Base-by-base conservation (phyloP, 257 asterid species). In the Solanum virginianum region DNA sequence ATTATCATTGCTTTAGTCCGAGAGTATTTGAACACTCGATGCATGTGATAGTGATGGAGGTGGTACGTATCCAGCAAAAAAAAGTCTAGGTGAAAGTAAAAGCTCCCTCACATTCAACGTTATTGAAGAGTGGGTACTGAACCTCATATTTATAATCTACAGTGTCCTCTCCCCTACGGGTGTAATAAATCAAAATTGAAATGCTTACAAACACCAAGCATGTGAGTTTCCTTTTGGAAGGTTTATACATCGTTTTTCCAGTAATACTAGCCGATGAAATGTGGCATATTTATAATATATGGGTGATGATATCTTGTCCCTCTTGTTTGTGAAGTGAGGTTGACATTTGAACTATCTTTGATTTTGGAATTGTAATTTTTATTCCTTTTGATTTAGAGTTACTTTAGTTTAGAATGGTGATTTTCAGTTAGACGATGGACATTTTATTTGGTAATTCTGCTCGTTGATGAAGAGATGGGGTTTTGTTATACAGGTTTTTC, bases 181-280 rank as follows among this genome's bases (percentile, higher is more conserved):
- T 36, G 41, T 36, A 36, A 36, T 36, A 36, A 36, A 36, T 36
- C 41, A 36, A 36, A 36, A 36, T 36, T 36, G 41, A 36, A 36
- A 4, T 36, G 41, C 41, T 36, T 36, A 36, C 41, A 36, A 36
- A 16, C 95, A 92, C 63, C 70, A 89, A 60, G 92, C 92, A 11
- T 89, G 75, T 81, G 92, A 90, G 26, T 90, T 93, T 80, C 94
- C 92, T 1, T 92, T 92, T 80, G 91, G 90, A n/a, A 88, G 92
- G 83, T 65, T 85, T 43, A 55, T 89, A 60, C 93, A 91, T 70
- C 90, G 91, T 7, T 79, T 29, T 91, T 91, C 9, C 84, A 87
- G 62, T 87, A 93, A 89, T 90, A 86, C 87, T 91, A 80, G 74
- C 79, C 51, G 63, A 55, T 74, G 71, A 11, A 54, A 56, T 32